Base-by-base conservation (phyloP, 495 filamentous ascomycete genomes). In the Cercophora newfieldiana region DNA sequence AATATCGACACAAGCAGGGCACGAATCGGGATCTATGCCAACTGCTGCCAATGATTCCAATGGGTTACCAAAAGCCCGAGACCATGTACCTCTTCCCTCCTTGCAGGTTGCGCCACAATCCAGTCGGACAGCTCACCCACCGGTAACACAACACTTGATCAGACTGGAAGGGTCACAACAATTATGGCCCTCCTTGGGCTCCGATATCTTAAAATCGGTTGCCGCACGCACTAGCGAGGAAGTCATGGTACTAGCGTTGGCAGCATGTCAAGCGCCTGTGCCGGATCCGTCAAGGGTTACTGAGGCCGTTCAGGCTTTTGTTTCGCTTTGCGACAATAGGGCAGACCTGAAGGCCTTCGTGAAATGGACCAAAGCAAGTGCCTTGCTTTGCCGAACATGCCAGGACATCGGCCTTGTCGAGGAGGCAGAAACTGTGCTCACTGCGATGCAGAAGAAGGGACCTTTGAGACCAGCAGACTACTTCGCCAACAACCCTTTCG, bases 331-430 rank as follows among this genome's bases (percentile, higher is more conserved):
- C 59, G 51, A 68, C 29, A 55, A 67, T 1, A 69, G 49, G 61
- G 66, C 14, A 74, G 66, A 12, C 68, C 48, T 64, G 54, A 3
- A 61, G 69, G 22, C 8, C 30, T 30, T 18, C 28, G 63, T 65
- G 3, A 44, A 62, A 10, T 78, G 77, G 76, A 54, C 80, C 19
- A 63, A 75, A 37, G 68, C 76, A 22, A 77, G 77, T 1, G 69
- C 68, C n/a, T 50, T 68, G 54, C 70, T 85, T n/a, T 78, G 73
- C 19, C 73, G 69, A 21, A 68, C 72, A 19, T 84, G 73, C 33
- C 69, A 69, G 54, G 66, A 68, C 19, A 4, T 66, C 29, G 70
- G 62, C 1, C 69, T 66, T 31, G 70, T 73, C 28, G 74, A 77
- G 0, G 71, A 74, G 22, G 77, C 78, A 0, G 69, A 56, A 7